Evolutionary conservation across 805 yeast genomes (phyloP).

Genomic region (Candida hungchunana): DNA sequence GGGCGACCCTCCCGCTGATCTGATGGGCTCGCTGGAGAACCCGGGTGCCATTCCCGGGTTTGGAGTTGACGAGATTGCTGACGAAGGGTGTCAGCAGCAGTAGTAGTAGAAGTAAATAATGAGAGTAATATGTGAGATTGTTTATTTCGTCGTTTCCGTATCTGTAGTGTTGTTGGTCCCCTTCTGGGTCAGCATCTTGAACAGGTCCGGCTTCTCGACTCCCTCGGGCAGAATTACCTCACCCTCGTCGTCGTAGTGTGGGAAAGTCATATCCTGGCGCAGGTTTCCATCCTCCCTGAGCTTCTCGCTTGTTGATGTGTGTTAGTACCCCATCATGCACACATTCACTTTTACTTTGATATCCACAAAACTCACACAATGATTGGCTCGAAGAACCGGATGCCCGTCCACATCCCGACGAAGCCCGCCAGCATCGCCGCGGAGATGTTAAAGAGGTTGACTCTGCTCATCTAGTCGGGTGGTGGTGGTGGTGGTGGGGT

Average conservation of each 20-base stretch:
- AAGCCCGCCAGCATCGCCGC: conserved; percentile 23
- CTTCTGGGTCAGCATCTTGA: conserved; percentile 12
- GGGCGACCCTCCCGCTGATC: conserved; percentile 78
- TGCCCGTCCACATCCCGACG: conserved; percentile 46
- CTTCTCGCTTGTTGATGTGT: no score
- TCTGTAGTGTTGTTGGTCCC: no score
- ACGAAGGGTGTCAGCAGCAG: conserved; percentile 44
- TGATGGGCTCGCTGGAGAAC: conserved; percentile 54
- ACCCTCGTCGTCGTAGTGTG: conserved; percentile 47
- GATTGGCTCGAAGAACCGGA: conserved; percentile 70
- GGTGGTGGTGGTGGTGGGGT: conserved; percentile 1
- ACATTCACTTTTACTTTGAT: no score
- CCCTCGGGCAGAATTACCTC: conserved; percentile 27
- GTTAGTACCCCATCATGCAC: no score
- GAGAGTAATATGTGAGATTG: no score
- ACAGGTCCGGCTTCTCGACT: conserved; percentile 11
- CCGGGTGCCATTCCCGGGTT: conserved; percentile 34
- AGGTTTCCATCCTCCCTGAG: conserved; percentile 62
- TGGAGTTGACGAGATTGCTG: conserved; percentile 40
- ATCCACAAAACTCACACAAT: conserved; percentile 47
- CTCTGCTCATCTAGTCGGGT: conserved; percentile 20
- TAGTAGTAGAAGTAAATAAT: no score
- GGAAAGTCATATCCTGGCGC: conserved; percentile 55
- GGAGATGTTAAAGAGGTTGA: conserved; percentile 27
- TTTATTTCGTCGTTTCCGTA: no score